Evolutionary conservation across 345 rosid species (phyloP), one percentile per base, ranked within the genome.

Genomic region (Populus euphratica): DNA sequence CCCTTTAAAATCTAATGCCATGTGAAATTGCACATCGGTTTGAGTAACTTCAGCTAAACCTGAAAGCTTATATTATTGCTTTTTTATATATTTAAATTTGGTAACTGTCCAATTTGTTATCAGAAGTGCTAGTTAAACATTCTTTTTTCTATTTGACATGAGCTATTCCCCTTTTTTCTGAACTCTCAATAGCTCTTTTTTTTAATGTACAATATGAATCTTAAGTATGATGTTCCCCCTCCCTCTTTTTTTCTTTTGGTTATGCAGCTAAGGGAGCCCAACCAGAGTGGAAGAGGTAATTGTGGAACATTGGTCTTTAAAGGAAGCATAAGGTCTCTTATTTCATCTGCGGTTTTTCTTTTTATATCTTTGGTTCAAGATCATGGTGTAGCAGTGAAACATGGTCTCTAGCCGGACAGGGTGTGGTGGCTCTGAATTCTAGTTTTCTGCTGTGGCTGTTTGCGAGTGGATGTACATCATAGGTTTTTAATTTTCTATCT

Each of bases 261-360:
- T 81, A 84, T 86, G 85, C 93, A 92, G 97, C 77, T 52, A 91
- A 88, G 85, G 81, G 83, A 65, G 74, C 79, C 52, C 90, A 81
- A 25, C 88, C 68, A 68, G 94, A 87, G 79, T 88, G 93, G 83
- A 91, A 81, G 81, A 88, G 94, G 76, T 92, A 82, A 87, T 69
- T 16, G 56, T 29, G 11, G 25, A 36, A 36, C 54, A 54, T 38
- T 23, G 11, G 61, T 38, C 43, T 72, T 78, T 61, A 21, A 31
- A 36, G 72, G 81, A 68, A 74, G 81, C 67, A 23, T 31, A 27
- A 72, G 47, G 63, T 66, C 62, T 59, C 39, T 20, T 27, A 54
- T 67, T 68, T 41, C 65, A 62, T 75, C 71, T 66, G 79, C 70
- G 62, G 43, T 72, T 62, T 62, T 72, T 79, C 29, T 70, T 77